Conservation (phyloP, 495 filamentous ascomycete genomes). For the Arthonia radiata region DNA sequence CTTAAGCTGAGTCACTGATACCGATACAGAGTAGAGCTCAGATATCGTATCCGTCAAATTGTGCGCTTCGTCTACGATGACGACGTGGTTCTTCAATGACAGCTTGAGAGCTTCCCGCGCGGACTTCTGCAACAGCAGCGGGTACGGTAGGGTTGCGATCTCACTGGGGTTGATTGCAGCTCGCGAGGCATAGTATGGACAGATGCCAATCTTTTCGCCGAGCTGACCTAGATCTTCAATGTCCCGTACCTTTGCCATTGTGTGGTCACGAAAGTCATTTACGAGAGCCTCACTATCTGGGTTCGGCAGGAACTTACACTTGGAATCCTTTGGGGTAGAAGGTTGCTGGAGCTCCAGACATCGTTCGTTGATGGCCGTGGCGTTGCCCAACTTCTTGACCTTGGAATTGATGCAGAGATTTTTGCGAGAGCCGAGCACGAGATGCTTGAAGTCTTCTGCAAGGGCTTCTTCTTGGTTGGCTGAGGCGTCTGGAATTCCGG, state of each 20-base stretch:
- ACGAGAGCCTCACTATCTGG: conserved; percentile 45
- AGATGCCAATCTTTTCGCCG: conserved; percentile 58
- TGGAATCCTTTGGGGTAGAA: conserved; percentile 29
- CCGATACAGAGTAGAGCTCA: conserved; percentile 57
- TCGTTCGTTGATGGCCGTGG: conserved; percentile 81
- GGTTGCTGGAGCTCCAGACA: conserved; percentile 78
- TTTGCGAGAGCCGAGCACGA: conserved; percentile 74
- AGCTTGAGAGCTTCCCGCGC: conserved; percentile 72
- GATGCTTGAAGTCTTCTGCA: conserved; percentile 51
- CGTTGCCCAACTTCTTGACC: conserved; percentile 42
- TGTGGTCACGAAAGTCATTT: conserved; percentile 69
- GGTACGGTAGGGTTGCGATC: conserved; percentile 88
- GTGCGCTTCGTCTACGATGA: conserved; percentile 92
- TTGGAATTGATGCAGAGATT: conserved; percentile 80
- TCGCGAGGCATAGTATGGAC: conserved; percentile 88
- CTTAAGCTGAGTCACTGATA: conserved; percentile 47
- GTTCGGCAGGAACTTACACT: conserved; percentile 57
- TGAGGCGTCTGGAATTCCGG: conserved; percentile 10
- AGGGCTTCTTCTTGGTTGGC: conserved; percentile 12
- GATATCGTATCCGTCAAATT: conserved; percentile 92
- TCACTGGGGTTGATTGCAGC: conserved; percentile 58
- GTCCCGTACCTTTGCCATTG: conserved; percentile 63
- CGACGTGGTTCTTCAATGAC: conserved; percentile 62
- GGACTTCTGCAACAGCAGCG: conserved; percentile 65
- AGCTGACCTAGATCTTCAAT: conserved; percentile 73